Percentiles rank a stretch among this genome's conserved stretches.
Evolutionary conservation across 164 flowering plant genomes (phyloP).

Genomic region (Annona squamosa): DNA sequence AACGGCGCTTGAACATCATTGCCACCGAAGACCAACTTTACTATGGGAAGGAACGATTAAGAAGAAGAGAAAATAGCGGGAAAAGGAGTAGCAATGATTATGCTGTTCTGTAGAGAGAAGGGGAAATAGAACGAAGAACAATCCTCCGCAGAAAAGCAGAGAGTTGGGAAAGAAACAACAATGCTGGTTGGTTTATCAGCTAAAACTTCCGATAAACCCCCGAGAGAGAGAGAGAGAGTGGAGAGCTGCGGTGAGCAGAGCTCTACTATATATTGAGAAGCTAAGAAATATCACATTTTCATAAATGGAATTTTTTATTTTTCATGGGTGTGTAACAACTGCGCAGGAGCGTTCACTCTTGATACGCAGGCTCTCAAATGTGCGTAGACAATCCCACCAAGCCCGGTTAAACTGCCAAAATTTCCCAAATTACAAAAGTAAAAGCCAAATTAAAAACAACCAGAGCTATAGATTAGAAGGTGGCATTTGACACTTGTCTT

Average conservation of each 20-base stretch:
- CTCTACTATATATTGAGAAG: slow-evolving; percentile 1
- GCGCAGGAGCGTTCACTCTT: too few species aligned
- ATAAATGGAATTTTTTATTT: not conserved
- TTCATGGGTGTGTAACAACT: too few species aligned
- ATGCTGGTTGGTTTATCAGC: slow-evolving; percentile 8
- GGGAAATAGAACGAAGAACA: not conserved
- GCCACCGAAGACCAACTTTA: slow-evolving; percentile 18
- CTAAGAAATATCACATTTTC: not conserved
- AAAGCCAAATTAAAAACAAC: too few species aligned
- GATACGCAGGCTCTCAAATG: too few species aligned
- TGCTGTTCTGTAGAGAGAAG: not conserved
- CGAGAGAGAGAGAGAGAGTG: not conserved
- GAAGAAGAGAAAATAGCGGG: slow-evolving; percentile 7
- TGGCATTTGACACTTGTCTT: too few species aligned
- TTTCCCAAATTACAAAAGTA: too few species aligned
- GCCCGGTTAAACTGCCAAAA: too few species aligned
- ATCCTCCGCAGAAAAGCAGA: slow-evolving; percentile 2
- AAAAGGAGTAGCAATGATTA: not conserved
- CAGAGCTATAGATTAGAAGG: too few species aligned
- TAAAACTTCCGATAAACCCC: slow-evolving; percentile 4
- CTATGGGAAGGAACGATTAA: not conserved
- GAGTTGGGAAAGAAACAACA: not conserved
- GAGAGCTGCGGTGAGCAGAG: not conserved
- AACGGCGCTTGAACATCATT: slow-evolving; percentile 24
- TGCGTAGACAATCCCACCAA: too few species aligned